These are phyloP conservation scores for Bauhinia variegata DNA, from an alignment of 306 rosid species.

Conservation along the genomic window DNA sequence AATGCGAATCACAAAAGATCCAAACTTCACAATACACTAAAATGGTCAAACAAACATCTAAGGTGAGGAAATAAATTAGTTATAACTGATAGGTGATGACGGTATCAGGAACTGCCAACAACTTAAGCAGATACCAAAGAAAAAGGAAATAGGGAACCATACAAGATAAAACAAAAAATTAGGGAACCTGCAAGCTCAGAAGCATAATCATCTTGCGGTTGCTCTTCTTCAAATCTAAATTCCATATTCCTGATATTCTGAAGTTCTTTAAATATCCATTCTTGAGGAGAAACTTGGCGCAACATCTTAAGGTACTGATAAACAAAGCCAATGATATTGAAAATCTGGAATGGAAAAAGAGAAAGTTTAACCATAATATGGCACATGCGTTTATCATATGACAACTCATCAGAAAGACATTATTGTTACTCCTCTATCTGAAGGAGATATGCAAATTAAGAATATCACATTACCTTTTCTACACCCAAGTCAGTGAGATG, in stretches of 20 bases:
- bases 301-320: slow-evolving; percentile 85
- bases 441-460: slow-evolving; percentile 20
- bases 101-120: not conserved
- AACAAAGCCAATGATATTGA: slow-evolving; percentile 76
- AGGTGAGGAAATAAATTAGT: slow-evolving; percentile 28
- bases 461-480: slow-evolving; percentile 65
- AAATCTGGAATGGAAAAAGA: slow-evolving; percentile 56
- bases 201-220: slow-evolving; percentile 97
- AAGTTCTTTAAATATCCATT: slow-evolving; percentile 95
- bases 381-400: too few relatives aligned
- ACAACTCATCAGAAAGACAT: slow-evolving; percentile 3
- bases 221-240: slow-evolving; percentile 93
- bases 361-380: slow-evolving; percentile 10
- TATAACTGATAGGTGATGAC: not conserved
- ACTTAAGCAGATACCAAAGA: not conserved
- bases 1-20: not conserved
- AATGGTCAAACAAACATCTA: slow-evolving; percentile 9
- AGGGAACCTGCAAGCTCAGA: slow-evolving; percentile 84
- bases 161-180: not conserved
- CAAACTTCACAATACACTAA: not conserved
- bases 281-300: slow-evolving; percentile 74
- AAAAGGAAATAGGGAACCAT: too few relatives aligned
- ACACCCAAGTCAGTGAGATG: slow-evolving; percentile 91
- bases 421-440: slow-evolving; percentile 26
- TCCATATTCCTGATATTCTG: slow-evolving; percentile 95